Conservation (phyloP, 2,329 filamentous ascomycete species). For the Verticillium alfalfae region DNA sequence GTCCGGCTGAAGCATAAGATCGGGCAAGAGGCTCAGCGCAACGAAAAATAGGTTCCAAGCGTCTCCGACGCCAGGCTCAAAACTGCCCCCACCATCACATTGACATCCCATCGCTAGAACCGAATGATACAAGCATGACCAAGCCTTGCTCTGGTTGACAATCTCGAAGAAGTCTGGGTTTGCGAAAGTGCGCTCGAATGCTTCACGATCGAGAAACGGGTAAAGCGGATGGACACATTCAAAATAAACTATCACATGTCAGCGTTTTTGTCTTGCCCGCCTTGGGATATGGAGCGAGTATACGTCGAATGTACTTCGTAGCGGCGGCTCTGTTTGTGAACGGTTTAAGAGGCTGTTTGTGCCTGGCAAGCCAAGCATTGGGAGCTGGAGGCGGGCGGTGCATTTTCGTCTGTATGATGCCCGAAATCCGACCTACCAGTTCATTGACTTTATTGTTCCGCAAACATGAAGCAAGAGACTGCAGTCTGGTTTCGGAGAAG, state of each 20-base stretch:
- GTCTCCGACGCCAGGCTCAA: slow-evolving; percentile 29
- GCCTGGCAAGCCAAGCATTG: not conserved
- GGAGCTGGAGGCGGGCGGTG: not conserved
- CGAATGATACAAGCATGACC: slow-evolving; percentile 30
- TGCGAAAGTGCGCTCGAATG: slow-evolving; percentile 25
- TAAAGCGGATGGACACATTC: slow-evolving; percentile 29
- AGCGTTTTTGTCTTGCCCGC: not conserved
- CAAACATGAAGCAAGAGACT: slow-evolving; percentile 19
- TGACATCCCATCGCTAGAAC: slow-evolving; percentile 31
- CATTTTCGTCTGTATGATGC: slow-evolving; percentile 12
- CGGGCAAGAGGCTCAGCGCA: slow-evolving; percentile 25
- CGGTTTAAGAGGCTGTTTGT: not conserved
- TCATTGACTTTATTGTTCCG: slow-evolving; percentile 21
- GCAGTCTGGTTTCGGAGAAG: slow-evolving; percentile 22
- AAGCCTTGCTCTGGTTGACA: slow-evolving; percentile 21
- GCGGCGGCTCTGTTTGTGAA: slow-evolving; percentile 2
- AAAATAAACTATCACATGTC: slow-evolving; percentile 25
- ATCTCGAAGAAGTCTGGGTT: slow-evolving; percentile 17
- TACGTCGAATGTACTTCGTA: slow-evolving; percentile 8
- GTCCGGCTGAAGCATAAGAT: slow-evolving; percentile 22
- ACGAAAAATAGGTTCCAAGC: slow-evolving; percentile 32
- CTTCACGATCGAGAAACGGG: slow-evolving; percentile 29
- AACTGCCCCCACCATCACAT: slow-evolving; percentile 25
- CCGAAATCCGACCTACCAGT: slow-evolving; percentile 19
- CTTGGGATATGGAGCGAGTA: not conserved